phyloP scores from a whole-genome alignment of 2,329 filamentous ascomycete species.

The Basipetospora chlamydospora region DNA sequence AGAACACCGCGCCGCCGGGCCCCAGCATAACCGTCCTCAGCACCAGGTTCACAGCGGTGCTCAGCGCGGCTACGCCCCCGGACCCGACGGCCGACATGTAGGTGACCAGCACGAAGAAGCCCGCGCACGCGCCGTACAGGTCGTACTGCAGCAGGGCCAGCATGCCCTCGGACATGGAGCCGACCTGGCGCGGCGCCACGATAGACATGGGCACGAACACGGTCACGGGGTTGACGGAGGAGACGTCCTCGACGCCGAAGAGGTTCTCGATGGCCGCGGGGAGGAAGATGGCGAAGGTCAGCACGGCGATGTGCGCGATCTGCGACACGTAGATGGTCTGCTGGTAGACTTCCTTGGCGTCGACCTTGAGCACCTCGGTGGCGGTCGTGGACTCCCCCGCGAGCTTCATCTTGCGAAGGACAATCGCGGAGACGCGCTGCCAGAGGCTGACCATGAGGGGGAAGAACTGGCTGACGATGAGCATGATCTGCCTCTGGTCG shows the following conservation, averaged over 20 bases:
- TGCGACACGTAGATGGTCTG: constrained; percentile 4
- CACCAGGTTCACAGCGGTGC: constrained; percentile 2
- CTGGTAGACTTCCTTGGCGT: constrained; percentile 8
- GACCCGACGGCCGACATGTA: constrained; percentile 7
- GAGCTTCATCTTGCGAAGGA: constrained; percentile 1
- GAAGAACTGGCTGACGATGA: constrained; percentile 13
- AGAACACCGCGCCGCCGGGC: constrained; percentile 10
- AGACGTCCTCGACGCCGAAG: not conserved
- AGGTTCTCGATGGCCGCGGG: not conserved
- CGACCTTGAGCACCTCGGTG: not conserved
- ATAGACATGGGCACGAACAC: constrained; percentile 10
- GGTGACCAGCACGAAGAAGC: constrained; percentile 6
- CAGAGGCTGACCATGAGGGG: constrained; percentile 9
- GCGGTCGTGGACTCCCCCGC: not conserved
- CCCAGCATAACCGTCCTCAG: constrained; percentile 8
- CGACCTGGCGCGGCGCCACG: not conserved
- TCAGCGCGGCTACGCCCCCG: not conserved
- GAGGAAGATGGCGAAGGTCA: constrained; percentile 5
- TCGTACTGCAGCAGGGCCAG: constrained; percentile 12
- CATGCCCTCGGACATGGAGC: constrained; percentile 7
- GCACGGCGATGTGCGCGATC: constrained; percentile 4
- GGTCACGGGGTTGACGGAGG: constrained; percentile 2
- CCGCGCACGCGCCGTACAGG: constrained; percentile 9
- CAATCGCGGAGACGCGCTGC: constrained; percentile 7
- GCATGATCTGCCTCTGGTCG: constrained; percentile 9